Conservation (phyloP, 148 eudicot species). For the Persicaria tinctoria region DNA sequence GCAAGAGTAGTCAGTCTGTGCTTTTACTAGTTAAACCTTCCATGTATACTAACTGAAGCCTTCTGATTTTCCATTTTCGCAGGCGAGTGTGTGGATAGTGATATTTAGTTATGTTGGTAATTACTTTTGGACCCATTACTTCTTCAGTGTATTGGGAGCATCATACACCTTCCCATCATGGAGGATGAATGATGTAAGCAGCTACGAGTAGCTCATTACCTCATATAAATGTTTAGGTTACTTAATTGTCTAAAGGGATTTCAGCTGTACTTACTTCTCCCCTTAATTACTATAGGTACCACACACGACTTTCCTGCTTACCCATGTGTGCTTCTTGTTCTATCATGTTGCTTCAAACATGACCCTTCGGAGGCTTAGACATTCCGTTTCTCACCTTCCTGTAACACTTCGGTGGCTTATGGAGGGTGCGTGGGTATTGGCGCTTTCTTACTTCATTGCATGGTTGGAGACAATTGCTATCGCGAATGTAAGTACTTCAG, state of each 20-base stretch:
- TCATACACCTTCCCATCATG: slow-evolving; percentile 99
- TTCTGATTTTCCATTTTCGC: slow-evolving; percentile 15
- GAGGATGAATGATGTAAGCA: slow-evolving; percentile 87
- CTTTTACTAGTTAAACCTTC: slow-evolving; percentile 2
- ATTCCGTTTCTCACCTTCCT: slow-evolving; percentile 60
- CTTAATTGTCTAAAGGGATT: slow-evolving; percentile 7
- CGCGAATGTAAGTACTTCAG: slow-evolving; percentile 54
- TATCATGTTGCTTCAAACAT: slow-evolving; percentile 88
- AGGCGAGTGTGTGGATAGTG: slow-evolving; percentile 93
- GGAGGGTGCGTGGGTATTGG: slow-evolving; percentile 85
- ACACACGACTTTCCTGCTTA: slow-evolving; percentile 81
- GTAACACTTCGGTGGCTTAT: slow-evolving; percentile 59
- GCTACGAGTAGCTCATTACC: not conserved
- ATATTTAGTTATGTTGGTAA: slow-evolving; percentile 96
- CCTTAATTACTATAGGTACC: slow-evolving; percentile 58
- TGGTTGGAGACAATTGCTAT: slow-evolving; percentile 88
- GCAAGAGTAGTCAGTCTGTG: not conserved
- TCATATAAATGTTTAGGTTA: not conserved
- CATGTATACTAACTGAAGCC: not conserved
- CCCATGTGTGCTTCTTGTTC: slow-evolving; percentile 88
- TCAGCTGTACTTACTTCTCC: not conserved
- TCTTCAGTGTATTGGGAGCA: slow-evolving; percentile 94
- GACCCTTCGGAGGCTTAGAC: slow-evolving; percentile 82
- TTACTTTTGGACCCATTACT: slow-evolving; percentile 99
- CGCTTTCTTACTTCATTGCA: slow-evolving; percentile 83